Conservation (phyloP, 2,329 filamentous ascomycete species). For the Davidsoniella virescens region DNA sequence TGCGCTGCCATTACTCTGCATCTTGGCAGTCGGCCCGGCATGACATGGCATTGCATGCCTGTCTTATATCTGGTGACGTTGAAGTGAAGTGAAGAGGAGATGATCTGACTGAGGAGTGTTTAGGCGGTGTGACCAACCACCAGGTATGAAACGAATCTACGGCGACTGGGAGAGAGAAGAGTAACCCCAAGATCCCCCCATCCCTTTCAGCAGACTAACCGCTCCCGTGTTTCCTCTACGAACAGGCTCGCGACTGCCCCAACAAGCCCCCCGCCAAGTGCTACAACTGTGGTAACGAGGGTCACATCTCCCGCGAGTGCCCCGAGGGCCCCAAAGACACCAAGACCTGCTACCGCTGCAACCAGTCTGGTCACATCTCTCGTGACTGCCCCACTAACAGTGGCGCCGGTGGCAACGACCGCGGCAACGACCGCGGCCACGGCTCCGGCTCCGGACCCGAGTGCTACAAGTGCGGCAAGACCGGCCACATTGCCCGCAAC, state of each 20-base stretch:
- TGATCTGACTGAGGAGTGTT: slow-evolving; percentile 16
- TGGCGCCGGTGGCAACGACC: slow-evolving; percentile 29
- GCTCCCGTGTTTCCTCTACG: not conserved
- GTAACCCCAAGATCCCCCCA: slow-evolving; percentile 1
- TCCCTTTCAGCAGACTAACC: slow-evolving; percentile 14
- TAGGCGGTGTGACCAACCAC: slow-evolving; percentile 58
- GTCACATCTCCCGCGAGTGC: slow-evolving; percentile 86
- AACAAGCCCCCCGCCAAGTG: slow-evolving; percentile 71
- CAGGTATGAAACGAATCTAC: slow-evolving; percentile 40
- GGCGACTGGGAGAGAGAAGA: slow-evolving; percentile 13
- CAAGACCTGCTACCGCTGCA: slow-evolving; percentile 64
- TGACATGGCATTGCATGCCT: no score
- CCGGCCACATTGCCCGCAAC: slow-evolving; percentile 90
- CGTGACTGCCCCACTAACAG: slow-evolving; percentile 58
- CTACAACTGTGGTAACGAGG: slow-evolving; percentile 66
- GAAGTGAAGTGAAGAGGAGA: slow-evolving; percentile 12
- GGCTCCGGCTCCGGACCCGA: slow-evolving; percentile 36
- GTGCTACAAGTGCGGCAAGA: slow-evolving; percentile 97
- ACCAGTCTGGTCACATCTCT: slow-evolving; percentile 75
- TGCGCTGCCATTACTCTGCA: no score
- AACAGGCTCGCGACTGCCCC: slow-evolving; percentile 68
- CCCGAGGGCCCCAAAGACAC: slow-evolving; percentile 75
- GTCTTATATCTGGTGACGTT: slow-evolving; percentile 5
- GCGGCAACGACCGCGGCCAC: slow-evolving; percentile 16
- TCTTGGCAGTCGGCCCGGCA: no score